These are phyloP conservation scores for Hericium erinaceus DNA, from an alignment of 768 basidiomycete genomes.

Conservation along the genomic window DNA sequence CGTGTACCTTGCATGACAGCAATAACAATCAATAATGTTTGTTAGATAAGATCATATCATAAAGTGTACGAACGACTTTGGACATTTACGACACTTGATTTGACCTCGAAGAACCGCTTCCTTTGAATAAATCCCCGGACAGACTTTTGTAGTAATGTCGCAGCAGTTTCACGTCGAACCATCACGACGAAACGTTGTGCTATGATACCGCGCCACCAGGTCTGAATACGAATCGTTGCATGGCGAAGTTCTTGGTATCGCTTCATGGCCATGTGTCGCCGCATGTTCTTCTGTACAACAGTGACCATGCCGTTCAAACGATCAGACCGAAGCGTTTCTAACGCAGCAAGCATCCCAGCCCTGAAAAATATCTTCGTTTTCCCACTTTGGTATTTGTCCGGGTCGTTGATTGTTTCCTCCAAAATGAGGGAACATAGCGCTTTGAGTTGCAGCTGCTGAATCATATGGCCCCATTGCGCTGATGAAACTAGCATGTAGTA, in stretches of 20 bases:
- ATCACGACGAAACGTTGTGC: conserved; percentile 63
- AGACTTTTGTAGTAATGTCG: conserved; percentile 65
- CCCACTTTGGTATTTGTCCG: conserved; percentile 95
- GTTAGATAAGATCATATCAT: background rate
- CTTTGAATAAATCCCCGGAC: conserved; percentile 69
- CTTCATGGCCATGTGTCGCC: conserved; percentile 75
- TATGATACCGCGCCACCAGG: conserved; percentile 87
- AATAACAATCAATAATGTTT: background rate
- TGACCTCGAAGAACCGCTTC: conserved; percentile 53
- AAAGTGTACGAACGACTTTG: conserved; percentile 68
- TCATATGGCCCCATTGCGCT: conserved; percentile 78
- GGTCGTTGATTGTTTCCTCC: conserved; percentile 78
- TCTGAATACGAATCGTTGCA: conserved; percentile 81
- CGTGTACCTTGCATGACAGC: conserved; percentile 35
- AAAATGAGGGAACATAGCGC: conserved; percentile 79
- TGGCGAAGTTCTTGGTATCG: conserved; percentile 61
- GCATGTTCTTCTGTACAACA: conserved; percentile 96
- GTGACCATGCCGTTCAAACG: conserved; percentile 87
- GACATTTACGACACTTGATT: conserved; percentile 54
- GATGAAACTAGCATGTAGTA: conserved; percentile 97
- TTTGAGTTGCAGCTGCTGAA: conserved; percentile 70
- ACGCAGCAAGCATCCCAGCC: conserved; percentile 94
- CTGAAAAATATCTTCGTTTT: conserved; percentile 99
- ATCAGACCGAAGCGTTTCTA: conserved; percentile 85
- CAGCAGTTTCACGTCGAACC: conserved; percentile 67